Conservation (phyloP, 2,329 filamentous ascomycete species). For the Leptographium wingfieldii region DNA sequence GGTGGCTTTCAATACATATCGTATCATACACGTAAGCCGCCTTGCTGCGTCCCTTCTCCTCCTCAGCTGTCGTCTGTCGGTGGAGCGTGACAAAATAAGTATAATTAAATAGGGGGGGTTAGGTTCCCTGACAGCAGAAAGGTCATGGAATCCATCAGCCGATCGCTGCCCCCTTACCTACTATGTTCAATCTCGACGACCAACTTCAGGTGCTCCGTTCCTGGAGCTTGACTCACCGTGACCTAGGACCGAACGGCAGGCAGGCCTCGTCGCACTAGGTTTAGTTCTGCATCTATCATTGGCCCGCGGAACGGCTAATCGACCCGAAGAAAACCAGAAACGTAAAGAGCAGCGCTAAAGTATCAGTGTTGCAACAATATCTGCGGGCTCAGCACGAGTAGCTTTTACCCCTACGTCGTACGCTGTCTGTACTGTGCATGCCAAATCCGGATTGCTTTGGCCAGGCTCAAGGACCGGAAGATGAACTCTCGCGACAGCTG, state of each 20-base stretch:
- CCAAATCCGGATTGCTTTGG: background rate
- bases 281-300: conserved; percentile 19
- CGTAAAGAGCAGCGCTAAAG: conserved; percentile 7
- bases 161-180: background rate
- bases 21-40: background rate
- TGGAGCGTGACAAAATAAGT: background rate
- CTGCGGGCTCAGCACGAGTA: background rate
- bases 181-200: background rate
- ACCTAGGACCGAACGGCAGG: background rate
- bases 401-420: background rate
- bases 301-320: conserved; percentile 22
- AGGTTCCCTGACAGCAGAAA: background rate
- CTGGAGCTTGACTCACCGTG: conserved; percentile 3
- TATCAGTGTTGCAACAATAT: conserved; percentile 4
- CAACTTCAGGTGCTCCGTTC: background rate
- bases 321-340: conserved; percentile 14
- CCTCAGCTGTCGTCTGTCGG: background rate
- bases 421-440: background rate
- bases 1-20: background rate
- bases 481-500: background rate
- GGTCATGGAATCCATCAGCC: background rate
- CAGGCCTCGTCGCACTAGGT: background rate
- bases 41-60: background rate
- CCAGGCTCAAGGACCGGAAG: background rate
- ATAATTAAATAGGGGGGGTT: background rate